Conservation (phyloP, 2,329 filamentous ascomycete genomes). For the Cordyceps farinosa region DNA sequence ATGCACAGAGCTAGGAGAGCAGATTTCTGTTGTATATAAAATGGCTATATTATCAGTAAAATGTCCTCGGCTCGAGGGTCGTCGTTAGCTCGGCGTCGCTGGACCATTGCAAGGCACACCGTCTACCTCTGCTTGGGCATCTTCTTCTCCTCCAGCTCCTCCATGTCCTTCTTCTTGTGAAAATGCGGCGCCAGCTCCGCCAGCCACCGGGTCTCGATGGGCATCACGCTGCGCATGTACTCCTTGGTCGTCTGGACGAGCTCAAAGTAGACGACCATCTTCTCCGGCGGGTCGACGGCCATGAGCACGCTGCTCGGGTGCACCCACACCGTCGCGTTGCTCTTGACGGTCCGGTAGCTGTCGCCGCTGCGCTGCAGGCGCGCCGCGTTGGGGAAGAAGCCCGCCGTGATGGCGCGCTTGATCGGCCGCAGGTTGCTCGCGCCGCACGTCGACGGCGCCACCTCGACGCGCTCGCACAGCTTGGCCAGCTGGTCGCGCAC, state of each 20-base stretch:
- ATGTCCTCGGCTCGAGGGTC: too few relatives aligned
- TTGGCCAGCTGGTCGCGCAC: conserved; percentile 90
- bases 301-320: conserved; percentile 83
- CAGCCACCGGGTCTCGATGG: conserved; percentile 80
- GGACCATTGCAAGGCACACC: too few relatives aligned
- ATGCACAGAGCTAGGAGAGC: background rate
- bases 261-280: conserved; percentile 86
- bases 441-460: conserved; percentile 65
- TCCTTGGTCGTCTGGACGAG: conserved; percentile 81
- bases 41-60: background rate
- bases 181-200: conserved; percentile 90
- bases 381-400: conserved; percentile 93
- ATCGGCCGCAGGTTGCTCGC: conserved; percentile 69
- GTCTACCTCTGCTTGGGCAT: conserved; percentile 37
- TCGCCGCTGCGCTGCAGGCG: conserved; percentile 79
- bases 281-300: conserved; percentile 68
- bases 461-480: conserved; percentile 89
- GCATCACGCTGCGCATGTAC: conserved; percentile 86
- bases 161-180: conserved; percentile 87
- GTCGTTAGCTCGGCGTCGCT: too few relatives aligned
- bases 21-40: background rate
- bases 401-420: conserved; percentile 81
- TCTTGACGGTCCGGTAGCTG: conserved; percentile 88
- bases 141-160: conserved; percentile 74
- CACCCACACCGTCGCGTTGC: conserved; percentile 81